Conservation (phyloP, 139 green algal genomes). For the Marvania coccoides region DNA sequence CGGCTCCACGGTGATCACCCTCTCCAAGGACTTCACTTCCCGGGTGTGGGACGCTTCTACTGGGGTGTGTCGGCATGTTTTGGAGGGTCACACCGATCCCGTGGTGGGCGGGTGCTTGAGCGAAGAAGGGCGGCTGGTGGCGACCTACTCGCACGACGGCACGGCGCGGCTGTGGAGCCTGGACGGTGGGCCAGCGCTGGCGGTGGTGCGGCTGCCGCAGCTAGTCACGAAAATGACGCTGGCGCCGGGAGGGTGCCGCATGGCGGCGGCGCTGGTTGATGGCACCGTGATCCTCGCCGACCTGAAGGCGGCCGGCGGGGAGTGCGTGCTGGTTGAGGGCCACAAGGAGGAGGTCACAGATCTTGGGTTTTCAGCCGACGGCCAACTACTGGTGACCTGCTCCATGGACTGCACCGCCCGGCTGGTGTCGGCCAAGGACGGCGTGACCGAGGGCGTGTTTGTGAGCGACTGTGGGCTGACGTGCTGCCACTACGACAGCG, state of each 20-base stretch:
- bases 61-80: conserved; percentile 24
- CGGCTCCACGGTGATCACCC: conserved; percentile 41
- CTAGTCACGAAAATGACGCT: conserved; percentile 11
- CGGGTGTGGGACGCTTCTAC: conserved; percentile 53
- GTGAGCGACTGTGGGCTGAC: conserved; percentile 44
- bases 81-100: conserved; percentile 23
- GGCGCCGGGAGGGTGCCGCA: conserved; percentile 15
- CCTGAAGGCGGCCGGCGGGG: background rate
- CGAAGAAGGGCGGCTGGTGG: conserved; percentile 25
- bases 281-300: conserved; percentile 26
- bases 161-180: conserved; percentile 35
- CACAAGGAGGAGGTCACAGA: conserved; percentile 35
- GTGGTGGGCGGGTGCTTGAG: conserved; percentile 18
- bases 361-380: conserved; percentile 33
- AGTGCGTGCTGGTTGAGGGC: conserved; percentile 5
- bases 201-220: background rate
- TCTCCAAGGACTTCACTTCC: conserved; percentile 57
- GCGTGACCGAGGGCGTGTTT: conserved; percentile 41
- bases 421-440: conserved; percentile 26
- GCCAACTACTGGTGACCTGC: conserved; percentile 20
- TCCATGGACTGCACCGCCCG: conserved; percentile 42
- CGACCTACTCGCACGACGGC: conserved; percentile 37
- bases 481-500: conserved; percentile 26
- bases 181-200: conserved; percentile 13
- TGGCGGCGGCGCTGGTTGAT: conserved; percentile 28